These are phyloP conservation scores for Hypoxylon sp. DNA, from an alignment of 2,329 filamentous ascomycete species.

Conservation along the genomic window DNA sequence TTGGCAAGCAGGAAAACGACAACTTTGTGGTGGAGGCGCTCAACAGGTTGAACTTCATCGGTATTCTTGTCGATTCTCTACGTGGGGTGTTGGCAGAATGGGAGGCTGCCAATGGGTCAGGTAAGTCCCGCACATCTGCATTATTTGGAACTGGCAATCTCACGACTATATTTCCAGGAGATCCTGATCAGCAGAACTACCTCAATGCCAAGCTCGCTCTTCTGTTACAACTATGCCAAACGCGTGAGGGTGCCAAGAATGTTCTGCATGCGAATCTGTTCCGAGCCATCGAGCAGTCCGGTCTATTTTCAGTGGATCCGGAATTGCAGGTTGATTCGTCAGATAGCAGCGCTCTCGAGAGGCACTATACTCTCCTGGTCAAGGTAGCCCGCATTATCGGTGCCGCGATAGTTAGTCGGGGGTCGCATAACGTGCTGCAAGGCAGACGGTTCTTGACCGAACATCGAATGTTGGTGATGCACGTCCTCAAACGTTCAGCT, in stretches of 20 bases:
- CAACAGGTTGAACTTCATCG: conserved; percentile 89
- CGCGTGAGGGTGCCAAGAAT: conserved; percentile 84
- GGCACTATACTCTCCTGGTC: conserved; percentile 87
- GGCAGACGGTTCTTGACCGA: conserved; percentile 85
- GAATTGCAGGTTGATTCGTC: conserved; percentile 87
- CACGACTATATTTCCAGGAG: conserved; percentile 51
- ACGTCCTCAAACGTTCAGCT: conserved; percentile 90
- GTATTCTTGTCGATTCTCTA: conserved; percentile 89
- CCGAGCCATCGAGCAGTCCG: conserved; percentile 81
- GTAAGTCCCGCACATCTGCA: conserved; percentile 59
- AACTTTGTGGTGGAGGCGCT: conserved; percentile 83
- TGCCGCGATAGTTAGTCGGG: conserved; percentile 84
- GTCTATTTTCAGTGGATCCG: conserved; percentile 90
- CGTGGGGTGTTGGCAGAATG: conserved; percentile 82
- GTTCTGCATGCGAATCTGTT: conserved; percentile 94
- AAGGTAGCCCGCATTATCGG: conserved; percentile 86
- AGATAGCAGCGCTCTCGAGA: conserved; percentile 78
- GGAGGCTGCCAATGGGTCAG: conserved; percentile 68
- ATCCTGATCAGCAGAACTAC: conserved; percentile 64
- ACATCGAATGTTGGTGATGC: conserved; percentile 86
- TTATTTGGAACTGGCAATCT: conserved; percentile 30
- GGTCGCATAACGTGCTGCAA: conserved; percentile 85
- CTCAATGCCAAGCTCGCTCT: conserved; percentile 83
- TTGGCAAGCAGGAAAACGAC: conserved; percentile 80
- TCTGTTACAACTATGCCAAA: conserved; percentile 86